Evolutionary conservation across 2,329 filamentous ascomycete species (phyloP).

Genomic region (Graphiopsis chlorocephala): DNA sequence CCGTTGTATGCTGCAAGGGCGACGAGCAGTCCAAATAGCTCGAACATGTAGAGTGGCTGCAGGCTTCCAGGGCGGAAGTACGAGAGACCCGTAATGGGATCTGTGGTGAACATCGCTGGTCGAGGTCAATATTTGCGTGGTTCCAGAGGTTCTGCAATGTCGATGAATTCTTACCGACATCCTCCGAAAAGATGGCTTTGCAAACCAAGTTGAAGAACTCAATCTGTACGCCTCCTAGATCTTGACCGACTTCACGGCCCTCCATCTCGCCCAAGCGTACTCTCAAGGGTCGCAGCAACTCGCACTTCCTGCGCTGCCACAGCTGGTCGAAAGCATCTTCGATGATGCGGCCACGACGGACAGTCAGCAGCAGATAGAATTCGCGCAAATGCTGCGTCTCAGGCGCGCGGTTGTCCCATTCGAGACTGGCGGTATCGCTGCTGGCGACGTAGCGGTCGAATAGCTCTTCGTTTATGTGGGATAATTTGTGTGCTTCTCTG

Average conservation of each 20-base stretch:
- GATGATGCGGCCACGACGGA: slow-evolving; percentile 42
- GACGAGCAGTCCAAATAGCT: slow-evolving; percentile 82
- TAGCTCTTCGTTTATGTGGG: slow-evolving; percentile 14
- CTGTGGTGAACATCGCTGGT: slow-evolving; percentile 70
- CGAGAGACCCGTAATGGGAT: slow-evolving; percentile 71
- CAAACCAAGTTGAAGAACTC: slow-evolving; percentile 90
- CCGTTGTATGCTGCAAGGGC: slow-evolving; percentile 92
- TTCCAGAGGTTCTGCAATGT: background rate
- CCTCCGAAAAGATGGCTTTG: slow-evolving; percentile 72
- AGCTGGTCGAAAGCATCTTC: slow-evolving; percentile 70
- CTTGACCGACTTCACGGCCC: slow-evolving; percentile 80
- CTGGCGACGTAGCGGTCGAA: slow-evolving; percentile 8
- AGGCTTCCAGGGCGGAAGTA: slow-evolving; percentile 85
- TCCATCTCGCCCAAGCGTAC: slow-evolving; percentile 76
- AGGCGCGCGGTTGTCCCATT: slow-evolving; percentile 28
- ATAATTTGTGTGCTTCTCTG: slow-evolving; percentile 14
- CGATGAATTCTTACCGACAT: slow-evolving; percentile 53
- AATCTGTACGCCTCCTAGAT: slow-evolving; percentile 92
- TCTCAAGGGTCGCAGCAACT: slow-evolving; percentile 81
- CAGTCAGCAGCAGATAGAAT: slow-evolving; percentile 42
- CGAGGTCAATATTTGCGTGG: background rate
- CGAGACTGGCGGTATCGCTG: slow-evolving; percentile 3
- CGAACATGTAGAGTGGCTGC: slow-evolving; percentile 84
- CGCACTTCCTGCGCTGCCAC: slow-evolving; percentile 78
- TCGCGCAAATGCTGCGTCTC: slow-evolving; percentile 34